Conservation (phyloP, 768 basidiomycete genomes). For the Omphalotus guepiniiformis region DNA sequence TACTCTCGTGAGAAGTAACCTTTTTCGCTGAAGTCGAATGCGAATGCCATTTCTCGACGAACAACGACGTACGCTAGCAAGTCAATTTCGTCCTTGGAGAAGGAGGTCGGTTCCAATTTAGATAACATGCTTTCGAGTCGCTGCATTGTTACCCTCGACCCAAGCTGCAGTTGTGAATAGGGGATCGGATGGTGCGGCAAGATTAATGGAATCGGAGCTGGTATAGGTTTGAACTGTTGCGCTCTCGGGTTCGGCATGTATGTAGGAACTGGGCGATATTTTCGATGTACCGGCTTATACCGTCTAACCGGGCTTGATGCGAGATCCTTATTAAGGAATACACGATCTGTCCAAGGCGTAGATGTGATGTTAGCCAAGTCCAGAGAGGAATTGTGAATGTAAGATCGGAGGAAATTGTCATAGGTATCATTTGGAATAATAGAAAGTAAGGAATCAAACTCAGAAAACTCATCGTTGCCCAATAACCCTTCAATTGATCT, state of each 20-base stretch:
- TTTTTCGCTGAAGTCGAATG: no score
- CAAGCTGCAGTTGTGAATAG: constrained; percentile 8
- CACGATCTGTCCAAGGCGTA: constrained; percentile 10
- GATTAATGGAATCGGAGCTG: constrained; percentile 3
- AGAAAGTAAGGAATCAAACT: constrained; percentile 4
- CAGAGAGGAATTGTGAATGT: constrained; percentile 1
- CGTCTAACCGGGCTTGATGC: neutral
- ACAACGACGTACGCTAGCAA: constrained; percentile 15
- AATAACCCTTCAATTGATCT: constrained; percentile 9
- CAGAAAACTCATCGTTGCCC: constrained; percentile 7
- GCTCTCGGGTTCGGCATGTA: constrained; percentile 19
- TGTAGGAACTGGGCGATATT: no score
- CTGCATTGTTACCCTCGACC: constrained; percentile 9
- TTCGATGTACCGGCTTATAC: constrained; percentile 23
- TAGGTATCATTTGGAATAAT: constrained; percentile 12
- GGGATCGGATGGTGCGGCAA: constrained; percentile 8
- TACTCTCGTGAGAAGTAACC: no score
- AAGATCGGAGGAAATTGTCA: constrained; percentile 7
- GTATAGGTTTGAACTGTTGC: constrained; percentile 17
- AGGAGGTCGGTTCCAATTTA: constrained; percentile 3
- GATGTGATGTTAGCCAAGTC: neutral
- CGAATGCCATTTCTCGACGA: constrained; percentile 14
- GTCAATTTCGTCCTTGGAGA: constrained; percentile 13
- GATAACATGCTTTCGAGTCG: constrained; percentile 13
- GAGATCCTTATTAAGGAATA: neutral